phyloP scores from a whole-genome alignment of 768 basidiomycete species.

The Podaxis sp. region DNA sequence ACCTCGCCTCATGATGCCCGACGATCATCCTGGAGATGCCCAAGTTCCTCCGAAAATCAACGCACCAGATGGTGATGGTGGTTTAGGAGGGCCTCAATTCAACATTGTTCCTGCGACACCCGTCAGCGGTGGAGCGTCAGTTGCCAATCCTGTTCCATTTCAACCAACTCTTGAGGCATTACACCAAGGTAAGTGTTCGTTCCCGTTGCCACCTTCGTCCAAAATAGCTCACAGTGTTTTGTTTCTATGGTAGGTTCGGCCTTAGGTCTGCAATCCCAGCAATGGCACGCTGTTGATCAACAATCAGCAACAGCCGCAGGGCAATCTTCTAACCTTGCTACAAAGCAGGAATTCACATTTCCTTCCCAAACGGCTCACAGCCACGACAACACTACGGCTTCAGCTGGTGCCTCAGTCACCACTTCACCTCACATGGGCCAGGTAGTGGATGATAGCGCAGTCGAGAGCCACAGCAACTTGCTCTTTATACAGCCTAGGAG shows the following conservation, averaged over 20 bases:
- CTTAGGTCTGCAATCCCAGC: slow-evolving; percentile 10
- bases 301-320: not conserved
- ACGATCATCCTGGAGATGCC: slow-evolving; percentile 21
- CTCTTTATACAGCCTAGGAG: slow-evolving; percentile 27
- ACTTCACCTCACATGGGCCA: slow-evolving; percentile 6
- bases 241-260: slow-evolving; percentile 7
- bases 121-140: slow-evolving; percentile 55
- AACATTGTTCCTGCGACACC: slow-evolving; percentile 85
- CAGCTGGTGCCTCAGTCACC: not conserved
- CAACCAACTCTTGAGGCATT: slow-evolving; percentile 45
- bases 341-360: slow-evolving; percentile 9
- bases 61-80: slow-evolving; percentile 32
- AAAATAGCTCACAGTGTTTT: slow-evolving; percentile 4
- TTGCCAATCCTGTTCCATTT: slow-evolving; percentile 42
- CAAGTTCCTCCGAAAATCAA: slow-evolving; percentile 34
- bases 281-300: slow-evolving; percentile 8
- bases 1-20: slow-evolving; percentile 51
- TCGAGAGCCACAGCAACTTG: slow-evolving; percentile 10
- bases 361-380: slow-evolving; percentile 8
- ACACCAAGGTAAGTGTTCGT: slow-evolving; percentile 44
- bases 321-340: not conserved
- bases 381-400: not conserved
- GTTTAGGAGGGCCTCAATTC: slow-evolving; percentile 53
- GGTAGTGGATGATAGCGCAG: slow-evolving; percentile 5
- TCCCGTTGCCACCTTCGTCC: slow-evolving; percentile 4